phyloP scores from a whole-genome alignment of 768 basidiomycete species.

The Kwoniella botswanensis region DNA sequence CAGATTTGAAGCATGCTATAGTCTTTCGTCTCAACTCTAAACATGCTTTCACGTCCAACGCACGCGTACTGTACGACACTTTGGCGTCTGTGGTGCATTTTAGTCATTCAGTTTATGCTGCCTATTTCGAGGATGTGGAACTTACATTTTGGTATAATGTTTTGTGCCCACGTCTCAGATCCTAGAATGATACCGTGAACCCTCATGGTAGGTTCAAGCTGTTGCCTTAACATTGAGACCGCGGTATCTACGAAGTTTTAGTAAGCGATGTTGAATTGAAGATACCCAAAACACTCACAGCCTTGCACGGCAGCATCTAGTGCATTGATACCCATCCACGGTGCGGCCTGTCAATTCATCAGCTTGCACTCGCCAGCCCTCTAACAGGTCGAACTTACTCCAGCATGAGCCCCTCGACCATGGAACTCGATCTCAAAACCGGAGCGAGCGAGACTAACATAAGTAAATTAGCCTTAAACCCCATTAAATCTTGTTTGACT shows the following conservation, averaged over 20 bases:
- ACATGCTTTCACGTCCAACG: slow-evolving; percentile 70
- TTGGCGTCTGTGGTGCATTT: slow-evolving; percentile 63
- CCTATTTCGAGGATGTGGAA: slow-evolving; percentile 64
- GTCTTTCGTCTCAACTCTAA: slow-evolving; percentile 67
- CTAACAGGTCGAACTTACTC: slow-evolving; percentile 24
- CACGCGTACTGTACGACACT: slow-evolving; percentile 77
- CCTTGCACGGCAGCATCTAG: slow-evolving; percentile 73
- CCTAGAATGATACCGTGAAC: slow-evolving; percentile 19
- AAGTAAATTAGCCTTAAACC: background rate
- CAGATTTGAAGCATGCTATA: slow-evolving; percentile 72
- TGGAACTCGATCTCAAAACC: slow-evolving; percentile 43
- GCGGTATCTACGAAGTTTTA: slow-evolving; percentile 69
- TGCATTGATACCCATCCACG: slow-evolving; percentile 40
- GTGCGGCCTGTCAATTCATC: slow-evolving; percentile 31
- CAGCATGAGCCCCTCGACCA: slow-evolving; percentile 48
- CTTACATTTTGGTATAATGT: slow-evolving; percentile 75
- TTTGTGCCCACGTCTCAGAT: slow-evolving; percentile 55
- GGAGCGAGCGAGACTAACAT: slow-evolving; percentile 28
- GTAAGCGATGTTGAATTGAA: background rate
- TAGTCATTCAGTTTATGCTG: slow-evolving; percentile 64
- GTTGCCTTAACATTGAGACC: slow-evolving; percentile 80
- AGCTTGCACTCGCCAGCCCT: background rate
- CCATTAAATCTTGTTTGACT: background rate
- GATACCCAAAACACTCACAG: slow-evolving; percentile 15
- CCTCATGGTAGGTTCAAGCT: slow-evolving; percentile 79